Percentiles rank a stretch among this genome's conserved stretches.
phyloP scores from a whole-genome alignment of 305 asterid species.

The Fraxinus platypoda region DNA sequence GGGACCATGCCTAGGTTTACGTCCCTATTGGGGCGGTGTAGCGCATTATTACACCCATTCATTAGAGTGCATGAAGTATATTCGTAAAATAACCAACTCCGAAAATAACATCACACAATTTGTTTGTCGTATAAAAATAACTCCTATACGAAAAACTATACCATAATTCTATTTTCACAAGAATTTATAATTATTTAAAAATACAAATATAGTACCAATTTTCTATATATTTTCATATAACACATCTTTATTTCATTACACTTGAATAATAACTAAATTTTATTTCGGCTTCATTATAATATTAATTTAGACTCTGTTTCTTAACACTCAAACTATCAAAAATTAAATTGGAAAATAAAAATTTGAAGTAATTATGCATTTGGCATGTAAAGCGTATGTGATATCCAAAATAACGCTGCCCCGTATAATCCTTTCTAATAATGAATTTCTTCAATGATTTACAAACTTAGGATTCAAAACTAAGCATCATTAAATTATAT shows the following conservation, averaged over 20 bases:
- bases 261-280: neutral
- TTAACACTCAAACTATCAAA: neutral
- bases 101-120: too few species aligned
- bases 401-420: slow-evolving; percentile 10
- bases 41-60: too few species aligned
- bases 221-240: too few species aligned
- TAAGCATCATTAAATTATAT: slow-evolving; percentile 28
- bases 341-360: neutral
- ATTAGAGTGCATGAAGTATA: too few species aligned
- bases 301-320: neutral
- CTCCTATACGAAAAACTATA: too few species aligned
- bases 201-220: too few species aligned
- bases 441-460: slow-evolving; percentile 4
- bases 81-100: too few species aligned
- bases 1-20: neutral
- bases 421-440: slow-evolving; percentile 19
- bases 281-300: neutral
- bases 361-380: slow-evolving; percentile 10
- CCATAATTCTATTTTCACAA: too few species aligned
- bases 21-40: neutral
- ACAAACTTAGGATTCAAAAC: slow-evolving; percentile 27
- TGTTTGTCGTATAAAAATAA: too few species aligned
- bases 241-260: neutral
- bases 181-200: too few species aligned
- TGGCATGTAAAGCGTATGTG: slow-evolving; percentile 10